A percentile compares a stretch with the other conserved stretches of the same genome.
Conservation (phyloP, 805 yeast genomes). For the Spathaspora sp. region DNA sequence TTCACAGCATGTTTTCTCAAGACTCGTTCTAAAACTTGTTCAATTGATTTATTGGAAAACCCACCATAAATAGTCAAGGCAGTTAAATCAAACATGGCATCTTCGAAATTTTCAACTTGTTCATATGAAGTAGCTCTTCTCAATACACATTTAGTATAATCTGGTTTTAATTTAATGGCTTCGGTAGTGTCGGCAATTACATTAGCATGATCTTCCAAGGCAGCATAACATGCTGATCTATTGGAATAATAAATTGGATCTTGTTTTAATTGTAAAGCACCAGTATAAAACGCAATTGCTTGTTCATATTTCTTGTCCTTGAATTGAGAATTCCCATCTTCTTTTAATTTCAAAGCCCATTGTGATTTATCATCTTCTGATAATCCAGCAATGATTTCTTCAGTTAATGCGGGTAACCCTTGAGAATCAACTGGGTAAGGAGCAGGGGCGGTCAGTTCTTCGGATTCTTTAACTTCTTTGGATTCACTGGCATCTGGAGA, state of each 20-base stretch:
- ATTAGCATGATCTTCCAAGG: constrained; percentile 73
- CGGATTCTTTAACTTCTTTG: constrained; percentile 18
- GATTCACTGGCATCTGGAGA: constrained; percentile 20
- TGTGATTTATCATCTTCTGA: constrained; percentile 51
- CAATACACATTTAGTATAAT: constrained; percentile 83
- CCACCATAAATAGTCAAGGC: constrained; percentile 85
- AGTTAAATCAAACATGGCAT: constrained; percentile 89
- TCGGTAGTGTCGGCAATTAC: constrained; percentile 84
- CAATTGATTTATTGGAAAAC: constrained; percentile 72
- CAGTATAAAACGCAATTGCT: constrained; percentile 79
- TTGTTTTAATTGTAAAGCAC: constrained; percentile 68
- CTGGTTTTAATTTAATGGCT: constrained; percentile 84
- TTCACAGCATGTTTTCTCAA: constrained; percentile 76
- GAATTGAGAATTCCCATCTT: constrained; percentile 82
- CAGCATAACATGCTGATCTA: constrained; percentile 93
- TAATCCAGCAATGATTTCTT: constrained; percentile 42
- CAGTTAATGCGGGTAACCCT: constrained; percentile 58
- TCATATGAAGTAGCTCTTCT: constrained; percentile 95
- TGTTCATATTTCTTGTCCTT: constrained; percentile 62
- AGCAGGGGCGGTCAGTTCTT: constrained; percentile 1
- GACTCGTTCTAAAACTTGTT: constrained; percentile 81
- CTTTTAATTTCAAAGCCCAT: constrained; percentile 76
- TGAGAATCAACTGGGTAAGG: constrained; percentile 50
- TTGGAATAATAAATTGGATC: constrained; percentile 93
- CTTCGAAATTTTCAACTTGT: constrained; percentile 68